A percentile compares a stretch with the other conserved stretches of the same genome.
phyloP scores from a whole-genome alignment of 2,329 filamentous ascomycete species.

The Bretziella fagacearum region DNA sequence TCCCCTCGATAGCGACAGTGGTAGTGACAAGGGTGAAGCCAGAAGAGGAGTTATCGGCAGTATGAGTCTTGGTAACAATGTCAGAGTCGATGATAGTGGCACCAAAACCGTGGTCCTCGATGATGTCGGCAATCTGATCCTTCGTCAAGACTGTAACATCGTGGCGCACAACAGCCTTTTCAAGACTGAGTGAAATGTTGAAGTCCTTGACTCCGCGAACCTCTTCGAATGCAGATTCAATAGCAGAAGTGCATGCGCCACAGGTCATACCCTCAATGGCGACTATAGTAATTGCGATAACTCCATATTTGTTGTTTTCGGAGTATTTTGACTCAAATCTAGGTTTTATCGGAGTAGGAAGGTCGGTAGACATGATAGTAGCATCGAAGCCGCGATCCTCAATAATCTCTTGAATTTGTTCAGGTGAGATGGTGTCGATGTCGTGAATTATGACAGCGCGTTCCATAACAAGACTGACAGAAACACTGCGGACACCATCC shows the following conservation, averaged over 20 bases:
- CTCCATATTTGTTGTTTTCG: constrained; percentile 11
- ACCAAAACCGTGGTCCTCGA: constrained; percentile 62
- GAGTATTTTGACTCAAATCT: constrained; percentile 16
- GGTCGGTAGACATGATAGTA: constrained; percentile 66
- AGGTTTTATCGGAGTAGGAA: constrained; percentile 37
- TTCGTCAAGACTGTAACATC: constrained; percentile 39
- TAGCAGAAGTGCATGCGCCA: constrained; percentile 71
- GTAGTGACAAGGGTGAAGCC: constrained; percentile 42
- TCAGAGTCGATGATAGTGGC: constrained; percentile 61
- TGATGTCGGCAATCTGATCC: constrained; percentile 39
- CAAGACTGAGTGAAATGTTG: constrained; percentile 68
- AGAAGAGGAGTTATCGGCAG: constrained; percentile 16
- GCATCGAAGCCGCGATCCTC: constrained; percentile 89
- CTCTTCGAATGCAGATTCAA: constrained; percentile 65
- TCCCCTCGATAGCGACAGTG: constrained; percentile 79
- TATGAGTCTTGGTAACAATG: constrained; percentile 22
- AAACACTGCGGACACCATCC: constrained; percentile 67
- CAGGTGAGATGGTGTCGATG: constrained; percentile 52
- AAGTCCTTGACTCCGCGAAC: constrained; percentile 57
- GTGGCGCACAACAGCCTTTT: constrained; percentile 73
- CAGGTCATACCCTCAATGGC: constrained; percentile 82
- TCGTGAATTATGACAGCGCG: constrained; percentile 90
- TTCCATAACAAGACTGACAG: constrained; percentile 87
- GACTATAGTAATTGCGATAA: constrained; percentile 51
- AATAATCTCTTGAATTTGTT: constrained; percentile 67